Evolutionary conservation across 345 rosid genomes (phyloP).

Genomic region (Aurinia saxatilis): DNA sequence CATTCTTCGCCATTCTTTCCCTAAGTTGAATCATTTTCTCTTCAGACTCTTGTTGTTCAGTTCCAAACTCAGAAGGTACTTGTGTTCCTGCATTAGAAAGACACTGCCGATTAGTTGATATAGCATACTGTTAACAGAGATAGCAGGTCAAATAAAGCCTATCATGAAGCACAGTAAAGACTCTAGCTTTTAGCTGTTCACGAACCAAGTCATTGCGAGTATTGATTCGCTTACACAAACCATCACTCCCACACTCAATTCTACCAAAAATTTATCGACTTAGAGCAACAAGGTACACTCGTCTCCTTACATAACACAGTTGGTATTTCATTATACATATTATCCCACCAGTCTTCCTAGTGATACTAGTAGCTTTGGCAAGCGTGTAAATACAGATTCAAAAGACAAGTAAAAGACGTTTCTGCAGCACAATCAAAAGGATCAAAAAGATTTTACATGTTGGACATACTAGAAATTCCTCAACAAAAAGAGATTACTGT

Average conservation of each 20-base stretch:
- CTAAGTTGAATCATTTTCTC: constrained; percentile 44
- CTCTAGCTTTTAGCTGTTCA: neutral
- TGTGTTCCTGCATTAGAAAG: constrained; percentile 11
- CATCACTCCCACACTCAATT: neutral
- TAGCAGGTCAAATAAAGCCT: too few relatives aligned
- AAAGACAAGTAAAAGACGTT: neutral
- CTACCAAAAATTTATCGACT: neutral
- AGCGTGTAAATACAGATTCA: neutral
- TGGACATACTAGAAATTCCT: too few relatives aligned
- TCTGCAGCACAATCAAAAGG: neutral
- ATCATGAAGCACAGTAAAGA: too few relatives aligned
- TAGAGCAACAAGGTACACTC: neutral
- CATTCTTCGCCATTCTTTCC: constrained; percentile 41
- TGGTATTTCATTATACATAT: too few relatives aligned
- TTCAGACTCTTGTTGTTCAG: constrained; percentile 24
- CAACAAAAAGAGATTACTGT: neutral
- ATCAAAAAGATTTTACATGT: too few relatives aligned
- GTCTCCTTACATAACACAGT: neutral
- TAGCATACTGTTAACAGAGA: neutral
- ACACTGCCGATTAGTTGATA: constrained; percentile 4
- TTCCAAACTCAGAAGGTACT: constrained; percentile 4
- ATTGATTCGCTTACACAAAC: neutral
- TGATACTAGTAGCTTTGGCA: neutral
- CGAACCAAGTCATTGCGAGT: neutral
- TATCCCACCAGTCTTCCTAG: neutral